Evolutionary conservation across 768 basidiomycete species (phyloP).

Genomic region (Lactarius sanguifluus): DNA sequence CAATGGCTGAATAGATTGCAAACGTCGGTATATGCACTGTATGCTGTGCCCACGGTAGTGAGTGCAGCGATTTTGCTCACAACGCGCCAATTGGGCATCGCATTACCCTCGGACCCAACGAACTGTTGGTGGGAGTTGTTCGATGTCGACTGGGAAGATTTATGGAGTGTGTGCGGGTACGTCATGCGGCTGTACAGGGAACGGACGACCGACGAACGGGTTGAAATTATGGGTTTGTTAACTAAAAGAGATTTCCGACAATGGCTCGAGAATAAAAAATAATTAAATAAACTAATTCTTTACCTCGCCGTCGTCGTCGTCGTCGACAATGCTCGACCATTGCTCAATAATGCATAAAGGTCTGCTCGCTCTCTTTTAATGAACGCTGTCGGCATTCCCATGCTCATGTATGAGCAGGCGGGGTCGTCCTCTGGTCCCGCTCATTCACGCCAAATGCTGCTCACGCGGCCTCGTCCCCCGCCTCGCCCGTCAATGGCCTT

Average conservation of each 20-base stretch:
- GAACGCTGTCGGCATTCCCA: background rate
- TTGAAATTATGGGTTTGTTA: slow-evolving; percentile 55
- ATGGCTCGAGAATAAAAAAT: slow-evolving; percentile 66
- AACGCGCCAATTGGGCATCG: slow-evolving; percentile 64
- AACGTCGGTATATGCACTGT: slow-evolving; percentile 88
- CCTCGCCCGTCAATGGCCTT: slow-evolving; percentile 85
- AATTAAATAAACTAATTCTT: slow-evolving; percentile 21
- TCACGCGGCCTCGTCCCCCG: slow-evolving; percentile 62
- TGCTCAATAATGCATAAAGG: slow-evolving; percentile 96
- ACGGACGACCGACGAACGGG: slow-evolving; percentile 46
- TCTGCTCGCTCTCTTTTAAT: slow-evolving; percentile 32
- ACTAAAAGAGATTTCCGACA: slow-evolving; percentile 76
- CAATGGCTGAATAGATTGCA: slow-evolving; percentile 61
- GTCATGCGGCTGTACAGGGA: slow-evolving; percentile 78
- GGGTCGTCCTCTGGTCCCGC: slow-evolving; percentile 90
- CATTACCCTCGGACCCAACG: slow-evolving; percentile 69
- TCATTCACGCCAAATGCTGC: slow-evolving; percentile 90
- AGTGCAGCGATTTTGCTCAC: slow-evolving; percentile 86
- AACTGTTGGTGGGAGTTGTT: slow-evolving; percentile 94
- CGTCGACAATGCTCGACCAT: slow-evolving; percentile 78
- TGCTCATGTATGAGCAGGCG: slow-evolving; percentile 51
- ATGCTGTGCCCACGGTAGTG: slow-evolving; percentile 87
- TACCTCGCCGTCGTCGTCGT: background rate
- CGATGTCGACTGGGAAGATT: slow-evolving; percentile 86
- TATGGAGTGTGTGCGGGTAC: slow-evolving; percentile 81